Conservation (phyloP, 108 stramenopile genomes). For the Cyclotella sp. region DNA sequence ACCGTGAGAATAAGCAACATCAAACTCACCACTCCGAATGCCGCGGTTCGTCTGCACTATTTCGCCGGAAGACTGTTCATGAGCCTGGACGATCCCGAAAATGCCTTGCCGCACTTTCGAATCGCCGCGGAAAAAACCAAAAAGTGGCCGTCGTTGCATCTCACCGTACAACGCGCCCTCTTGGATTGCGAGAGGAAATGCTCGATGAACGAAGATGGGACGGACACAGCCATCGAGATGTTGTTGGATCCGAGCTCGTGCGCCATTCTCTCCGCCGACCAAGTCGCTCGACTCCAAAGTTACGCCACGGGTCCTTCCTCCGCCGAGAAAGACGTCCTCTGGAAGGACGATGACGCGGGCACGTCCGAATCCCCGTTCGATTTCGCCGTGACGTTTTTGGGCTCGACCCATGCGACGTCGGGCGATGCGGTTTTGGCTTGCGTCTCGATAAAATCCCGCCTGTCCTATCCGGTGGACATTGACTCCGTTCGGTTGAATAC, state of each 20-base stretch:
- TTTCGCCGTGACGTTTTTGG: constrained; percentile 74
- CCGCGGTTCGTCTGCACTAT: constrained; percentile 72
- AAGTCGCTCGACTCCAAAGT: constrained; percentile 15
- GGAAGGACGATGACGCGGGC: constrained; percentile 36
- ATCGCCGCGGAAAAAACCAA: constrained; percentile 55
- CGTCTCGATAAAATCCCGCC: constrained; percentile 70
- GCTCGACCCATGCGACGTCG: constrained; percentile 66
- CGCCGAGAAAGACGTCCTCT: constrained; percentile 14
- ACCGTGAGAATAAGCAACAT: constrained; percentile 9
- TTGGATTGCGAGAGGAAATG: constrained; percentile 66
- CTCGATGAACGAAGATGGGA: constrained; percentile 9
- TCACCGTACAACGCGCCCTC: constrained; percentile 62
- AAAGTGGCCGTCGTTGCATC: constrained; percentile 73
- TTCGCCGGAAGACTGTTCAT: constrained; percentile 77
- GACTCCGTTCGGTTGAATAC: constrained; percentile 53
- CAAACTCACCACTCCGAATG: constrained; percentile 16
- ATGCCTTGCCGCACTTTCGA: constrained; percentile 63
- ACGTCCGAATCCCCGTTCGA: constrained; percentile 63
- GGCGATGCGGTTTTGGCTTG: constrained; percentile 67
- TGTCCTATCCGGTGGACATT: constrained; percentile 63
- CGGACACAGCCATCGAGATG: constrained; percentile 29
- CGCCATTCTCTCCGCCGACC: constrained; percentile 20
- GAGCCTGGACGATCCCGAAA: constrained; percentile 51
- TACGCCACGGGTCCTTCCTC: constrained; percentile 6
- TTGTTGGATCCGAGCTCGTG: constrained; percentile 34